Conservation (phyloP, 371 early-diverging fungal species). For the Batrachochytrium dendrobatidis region DNA sequence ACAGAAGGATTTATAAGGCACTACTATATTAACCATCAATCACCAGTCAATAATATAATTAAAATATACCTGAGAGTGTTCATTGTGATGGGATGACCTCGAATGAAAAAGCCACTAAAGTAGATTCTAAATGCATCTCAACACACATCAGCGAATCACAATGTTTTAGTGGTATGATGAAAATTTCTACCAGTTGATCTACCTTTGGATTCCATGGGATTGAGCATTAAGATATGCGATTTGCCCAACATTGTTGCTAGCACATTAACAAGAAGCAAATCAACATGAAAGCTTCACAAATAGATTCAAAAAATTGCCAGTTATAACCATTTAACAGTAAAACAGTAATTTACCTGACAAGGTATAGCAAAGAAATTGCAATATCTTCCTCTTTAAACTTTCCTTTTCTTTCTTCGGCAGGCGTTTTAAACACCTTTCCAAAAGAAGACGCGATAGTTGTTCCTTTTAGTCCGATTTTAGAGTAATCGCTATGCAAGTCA, state of each 20-base stretch:
- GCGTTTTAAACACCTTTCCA: conserved; percentile 88
- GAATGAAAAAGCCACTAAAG: conserved; percentile 94
- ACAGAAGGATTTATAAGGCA: neutral
- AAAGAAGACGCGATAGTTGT: conserved; percentile 90
- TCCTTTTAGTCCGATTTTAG: conserved; percentile 68
- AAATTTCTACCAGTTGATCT: no score
- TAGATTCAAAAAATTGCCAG: no score
- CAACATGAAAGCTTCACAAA: neutral
- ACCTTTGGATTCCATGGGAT: conserved; percentile 72
- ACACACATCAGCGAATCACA: neutral
- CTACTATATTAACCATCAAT: neutral
- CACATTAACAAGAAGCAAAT: conserved; percentile 1
- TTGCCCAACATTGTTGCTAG: conserved; percentile 97
- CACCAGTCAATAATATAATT: neutral
- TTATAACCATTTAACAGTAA: neutral
- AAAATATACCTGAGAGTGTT: conserved; percentile 66
- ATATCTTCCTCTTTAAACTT: conserved; percentile 74
- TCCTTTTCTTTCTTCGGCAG: conserved; percentile 50
- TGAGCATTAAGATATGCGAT: conserved; percentile 94
- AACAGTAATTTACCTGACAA: conserved; percentile 67
- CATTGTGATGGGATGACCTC: conserved; percentile 96
- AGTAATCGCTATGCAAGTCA: conserved; percentile 26
- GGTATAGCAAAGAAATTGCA: conserved; percentile 76
- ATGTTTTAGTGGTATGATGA: no score
- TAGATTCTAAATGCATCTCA: conserved; percentile 72